These are phyloP conservation scores for Fusarium oxysporum DNA, from an alignment of 2,329 filamentous ascomycete species.

Conservation along the genomic window DNA sequence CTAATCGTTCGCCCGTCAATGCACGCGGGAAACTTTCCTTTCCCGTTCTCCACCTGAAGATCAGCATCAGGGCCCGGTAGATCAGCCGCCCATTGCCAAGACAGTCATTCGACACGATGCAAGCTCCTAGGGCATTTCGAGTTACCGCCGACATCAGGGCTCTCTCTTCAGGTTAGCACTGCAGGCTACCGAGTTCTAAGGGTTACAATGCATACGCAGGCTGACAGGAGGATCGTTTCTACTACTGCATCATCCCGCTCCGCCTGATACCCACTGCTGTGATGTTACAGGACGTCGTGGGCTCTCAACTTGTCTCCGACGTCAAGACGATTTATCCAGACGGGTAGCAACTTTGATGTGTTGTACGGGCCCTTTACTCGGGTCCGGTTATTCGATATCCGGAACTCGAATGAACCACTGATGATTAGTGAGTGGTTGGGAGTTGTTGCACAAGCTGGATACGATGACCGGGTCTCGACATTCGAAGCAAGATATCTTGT, in stretches of 20 bases:
- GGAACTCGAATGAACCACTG: background rate
- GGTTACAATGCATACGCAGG: slow-evolving; percentile 5
- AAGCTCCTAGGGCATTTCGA: background rate
- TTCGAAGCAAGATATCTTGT: slow-evolving; percentile 15
- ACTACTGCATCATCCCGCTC: slow-evolving; percentile 26
- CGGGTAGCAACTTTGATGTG: slow-evolving; percentile 11
- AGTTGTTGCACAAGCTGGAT: slow-evolving; percentile 29
- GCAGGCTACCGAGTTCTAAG: slow-evolving; percentile 19
- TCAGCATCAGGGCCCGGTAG: slow-evolving; percentile 1
- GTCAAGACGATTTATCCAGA: slow-evolving; percentile 2
- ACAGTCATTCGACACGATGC: background rate
- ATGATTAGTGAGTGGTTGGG: background rate
- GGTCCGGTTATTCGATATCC: background rate
- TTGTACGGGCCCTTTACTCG: slow-evolving; percentile 7
- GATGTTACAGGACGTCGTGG: slow-evolving; percentile 12
- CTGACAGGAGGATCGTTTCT: slow-evolving; percentile 26
- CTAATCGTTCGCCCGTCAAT: slow-evolving; percentile 6
- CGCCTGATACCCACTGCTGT: slow-evolving; percentile 5
- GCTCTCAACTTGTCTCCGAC: background rate
- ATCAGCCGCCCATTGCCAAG: slow-evolving; percentile 12
- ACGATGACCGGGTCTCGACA: slow-evolving; percentile 15
- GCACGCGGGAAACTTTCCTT: slow-evolving; percentile 18
- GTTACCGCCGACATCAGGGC: slow-evolving; percentile 17
- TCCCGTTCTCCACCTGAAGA: slow-evolving; percentile 16
- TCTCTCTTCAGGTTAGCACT: slow-evolving; percentile 17